These are phyloP conservation scores for Tricholoma saponaceum DNA, from an alignment of 768 basidiomycete genomes.

Conservation along the genomic window DNA sequence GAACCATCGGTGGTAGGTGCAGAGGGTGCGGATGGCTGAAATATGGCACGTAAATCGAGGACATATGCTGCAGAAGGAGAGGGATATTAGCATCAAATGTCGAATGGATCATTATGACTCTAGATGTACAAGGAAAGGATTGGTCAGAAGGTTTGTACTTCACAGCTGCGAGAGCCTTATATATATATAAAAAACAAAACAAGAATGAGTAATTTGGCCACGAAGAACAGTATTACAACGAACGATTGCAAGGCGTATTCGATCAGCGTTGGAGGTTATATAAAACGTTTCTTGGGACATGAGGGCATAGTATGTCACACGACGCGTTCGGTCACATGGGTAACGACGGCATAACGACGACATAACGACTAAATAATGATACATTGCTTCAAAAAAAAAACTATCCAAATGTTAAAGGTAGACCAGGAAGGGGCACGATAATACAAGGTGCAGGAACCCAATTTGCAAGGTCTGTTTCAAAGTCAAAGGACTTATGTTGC, in stretches of 20 bases:
- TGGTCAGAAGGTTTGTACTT: conserved; percentile 39
- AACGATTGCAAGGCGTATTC: conserved; percentile 40
- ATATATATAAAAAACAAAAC: background rate
- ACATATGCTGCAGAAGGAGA: conserved; percentile 36
- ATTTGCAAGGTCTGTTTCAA: background rate
- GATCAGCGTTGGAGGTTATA: conserved; percentile 19
- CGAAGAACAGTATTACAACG: conserved; percentile 10
- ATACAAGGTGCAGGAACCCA: background rate
- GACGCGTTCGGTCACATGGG: background rate
- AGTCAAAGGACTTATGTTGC: background rate
- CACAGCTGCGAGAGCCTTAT: conserved; percentile 43
- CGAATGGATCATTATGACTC: background rate
- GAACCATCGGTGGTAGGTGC: conserved; percentile 18
- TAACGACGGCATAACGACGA: too few species aligned
- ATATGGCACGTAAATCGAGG: conserved; percentile 34
- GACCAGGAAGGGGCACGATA: background rate
- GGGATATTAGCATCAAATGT: background rate
- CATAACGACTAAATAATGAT: background rate
- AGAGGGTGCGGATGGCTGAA: conserved; percentile 21
- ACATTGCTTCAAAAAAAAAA: background rate
- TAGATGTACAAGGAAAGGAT: conserved; percentile 37
- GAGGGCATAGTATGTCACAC: background rate
- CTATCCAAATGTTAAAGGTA: background rate
- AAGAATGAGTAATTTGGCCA: background rate
- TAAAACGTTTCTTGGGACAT: background rate